Evolutionary conservation across 2,329 filamentous ascomycete species (phyloP).

Genomic region (Alternaria triticimaculans): DNA sequence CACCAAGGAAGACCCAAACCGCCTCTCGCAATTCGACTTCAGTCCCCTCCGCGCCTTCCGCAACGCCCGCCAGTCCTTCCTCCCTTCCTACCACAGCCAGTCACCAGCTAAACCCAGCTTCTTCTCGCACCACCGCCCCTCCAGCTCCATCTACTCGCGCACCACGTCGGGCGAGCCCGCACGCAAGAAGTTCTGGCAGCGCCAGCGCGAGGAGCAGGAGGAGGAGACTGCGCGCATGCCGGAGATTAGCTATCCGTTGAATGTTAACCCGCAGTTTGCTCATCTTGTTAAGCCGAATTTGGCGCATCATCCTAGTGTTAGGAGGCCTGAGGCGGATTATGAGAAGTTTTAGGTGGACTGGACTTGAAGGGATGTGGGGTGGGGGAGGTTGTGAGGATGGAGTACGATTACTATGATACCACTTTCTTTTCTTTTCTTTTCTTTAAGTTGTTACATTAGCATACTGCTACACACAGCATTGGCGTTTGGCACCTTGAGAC

Average conservation of each 20-base stretch:
- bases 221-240: constrained; percentile 55
- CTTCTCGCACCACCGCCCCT: constrained; percentile 35
- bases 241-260: constrained; percentile 64
- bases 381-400: neutral
- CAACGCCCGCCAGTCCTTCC: constrained; percentile 51
- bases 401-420: constrained; percentile 40
- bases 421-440: constrained; percentile 29
- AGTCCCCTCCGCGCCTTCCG: constrained; percentile 47
- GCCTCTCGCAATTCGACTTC: constrained; percentile 41
- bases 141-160: constrained; percentile 43
- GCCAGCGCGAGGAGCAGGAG: constrained; percentile 37
- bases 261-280: constrained; percentile 60
- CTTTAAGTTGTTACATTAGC: constrained; percentile 6
- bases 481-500: constrained; percentile 7
- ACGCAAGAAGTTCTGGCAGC: constrained; percentile 41
- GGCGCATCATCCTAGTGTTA: constrained; percentile 59
- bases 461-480: constrained; percentile 13
- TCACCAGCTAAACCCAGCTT: constrained; percentile 37
- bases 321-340: constrained; percentile 38
- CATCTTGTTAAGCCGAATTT: constrained; percentile 63
- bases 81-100: constrained; percentile 56
- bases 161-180: constrained; percentile 40
- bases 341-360: constrained; percentile 31
- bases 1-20: constrained; percentile 28
- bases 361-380: neutral